Evolutionary conservation across 148 eudicot species (phyloP).

Genomic region (Rhododendron ovatum): DNA sequence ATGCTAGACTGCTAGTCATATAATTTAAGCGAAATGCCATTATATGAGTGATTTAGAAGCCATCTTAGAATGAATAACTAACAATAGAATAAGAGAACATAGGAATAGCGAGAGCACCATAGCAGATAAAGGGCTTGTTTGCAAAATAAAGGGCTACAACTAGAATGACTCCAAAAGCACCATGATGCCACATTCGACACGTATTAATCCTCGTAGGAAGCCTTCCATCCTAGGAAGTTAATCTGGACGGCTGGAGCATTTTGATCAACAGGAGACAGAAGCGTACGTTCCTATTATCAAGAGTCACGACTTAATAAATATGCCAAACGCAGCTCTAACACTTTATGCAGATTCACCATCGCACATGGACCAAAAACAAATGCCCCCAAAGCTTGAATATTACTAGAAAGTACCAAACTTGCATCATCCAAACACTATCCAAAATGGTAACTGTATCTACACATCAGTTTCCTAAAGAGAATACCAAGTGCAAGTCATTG

Average conservation of each 20-base stretch:
- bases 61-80: neutral
- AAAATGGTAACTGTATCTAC: neutral
- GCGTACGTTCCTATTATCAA: neutral
- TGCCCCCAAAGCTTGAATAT: neutral
- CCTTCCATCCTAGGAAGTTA: neutral
- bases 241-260: neutral
- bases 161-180: no score
- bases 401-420: neutral
- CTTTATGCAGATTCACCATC: neutral
- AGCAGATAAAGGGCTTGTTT: neutral
- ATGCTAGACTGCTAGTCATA: no score
- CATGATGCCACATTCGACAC: neutral
- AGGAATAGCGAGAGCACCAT: neutral
- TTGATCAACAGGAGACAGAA: neutral
- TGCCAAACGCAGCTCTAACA: neutral
- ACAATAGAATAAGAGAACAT: neutral
- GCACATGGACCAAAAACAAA: neutral
- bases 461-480: neutral
- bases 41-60: neutral
- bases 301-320: neutral
- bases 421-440: neutral
- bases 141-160: neutral
- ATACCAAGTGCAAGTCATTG: neutral
- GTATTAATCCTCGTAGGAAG: neutral
- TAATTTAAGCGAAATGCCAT: neutral